Evolutionary conservation across 495 filamentous ascomycete genomes (phyloP).

Genomic region (Xylaria nigripes): DNA sequence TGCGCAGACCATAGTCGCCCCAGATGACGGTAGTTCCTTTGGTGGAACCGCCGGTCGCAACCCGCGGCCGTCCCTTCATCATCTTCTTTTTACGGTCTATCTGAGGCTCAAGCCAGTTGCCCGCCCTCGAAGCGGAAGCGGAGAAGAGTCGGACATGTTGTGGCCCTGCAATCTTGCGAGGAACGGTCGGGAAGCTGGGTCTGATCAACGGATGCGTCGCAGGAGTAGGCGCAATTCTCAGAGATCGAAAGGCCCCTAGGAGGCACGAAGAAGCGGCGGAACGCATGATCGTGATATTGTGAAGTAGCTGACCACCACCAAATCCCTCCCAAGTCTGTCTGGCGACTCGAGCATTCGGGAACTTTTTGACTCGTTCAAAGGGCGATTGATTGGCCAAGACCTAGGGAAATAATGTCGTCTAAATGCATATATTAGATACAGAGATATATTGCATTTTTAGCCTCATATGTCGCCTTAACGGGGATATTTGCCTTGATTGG

Average conservation of each 20-base stretch:
- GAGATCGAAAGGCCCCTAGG: conserved; percentile 34
- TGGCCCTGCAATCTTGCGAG: conserved; percentile 11
- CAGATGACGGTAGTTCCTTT: conserved; percentile 92
- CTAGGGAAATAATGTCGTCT: not conserved
- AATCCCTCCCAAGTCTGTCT: not conserved
- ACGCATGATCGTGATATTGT: conserved; percentile 30
- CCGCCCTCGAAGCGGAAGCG: conserved; percentile 52
- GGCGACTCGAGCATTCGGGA: not conserved
- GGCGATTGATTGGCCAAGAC: conserved; percentile 2
- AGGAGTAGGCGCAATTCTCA: conserved; percentile 31
- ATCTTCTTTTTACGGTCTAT: conserved; percentile 69
- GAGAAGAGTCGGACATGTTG: conserved; percentile 59
- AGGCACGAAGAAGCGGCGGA: conserved; percentile 31
- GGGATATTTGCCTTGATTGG: not conserved
- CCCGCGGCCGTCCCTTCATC: conserved; percentile 80
- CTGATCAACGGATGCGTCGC: conserved; percentile 25
- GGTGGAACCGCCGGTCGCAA: conserved; percentile 80
- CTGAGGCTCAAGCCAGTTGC: conserved; percentile 74
- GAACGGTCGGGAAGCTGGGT: conserved; percentile 16
- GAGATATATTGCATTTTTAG: not conserved
- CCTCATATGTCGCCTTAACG: not conserved
- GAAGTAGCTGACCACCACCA: conserved; percentile 4
- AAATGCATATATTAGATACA: too few species aligned
- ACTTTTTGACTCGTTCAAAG: not conserved
- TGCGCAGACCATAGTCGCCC: conserved; percentile 93